Conservation (phyloP, 495 filamentous ascomycete species). For the Aspergillus nanangensis region DNA sequence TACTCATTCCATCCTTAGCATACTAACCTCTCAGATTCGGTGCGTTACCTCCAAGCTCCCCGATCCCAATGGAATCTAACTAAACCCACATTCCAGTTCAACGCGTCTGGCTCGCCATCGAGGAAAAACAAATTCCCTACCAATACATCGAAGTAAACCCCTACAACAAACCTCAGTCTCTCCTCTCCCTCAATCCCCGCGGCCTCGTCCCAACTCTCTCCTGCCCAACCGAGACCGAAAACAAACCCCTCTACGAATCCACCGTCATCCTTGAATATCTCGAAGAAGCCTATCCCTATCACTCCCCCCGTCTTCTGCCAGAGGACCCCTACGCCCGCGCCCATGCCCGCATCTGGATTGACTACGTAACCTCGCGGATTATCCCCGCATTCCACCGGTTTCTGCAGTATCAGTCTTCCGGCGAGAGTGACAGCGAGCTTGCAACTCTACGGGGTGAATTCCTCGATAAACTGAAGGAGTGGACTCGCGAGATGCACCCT, state of each 20-base stretch:
- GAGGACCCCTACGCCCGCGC: conserved; percentile 53
- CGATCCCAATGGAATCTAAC: background rate
- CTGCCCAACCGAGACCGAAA: conserved; percentile 13
- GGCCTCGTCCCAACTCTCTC: conserved; percentile 65
- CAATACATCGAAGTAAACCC: conserved; percentile 72
- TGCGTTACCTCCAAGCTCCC: too few species aligned
- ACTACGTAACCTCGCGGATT: conserved; percentile 59
- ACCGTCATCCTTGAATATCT: conserved; percentile 65
- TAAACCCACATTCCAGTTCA: conserved; percentile 40
- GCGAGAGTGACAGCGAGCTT: conserved; percentile 12
- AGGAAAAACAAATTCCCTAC: conserved; percentile 67
- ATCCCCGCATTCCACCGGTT: conserved; percentile 62
- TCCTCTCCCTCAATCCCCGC: conserved; percentile 63
- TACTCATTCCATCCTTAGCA: conserved; percentile 6
- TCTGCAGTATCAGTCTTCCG: conserved; percentile 52
- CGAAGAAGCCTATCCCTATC: conserved; percentile 57
- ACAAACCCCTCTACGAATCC: conserved; percentile 65
- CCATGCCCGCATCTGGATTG: conserved; percentile 60
- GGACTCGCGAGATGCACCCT: conserved; percentile 54
- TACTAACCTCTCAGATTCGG: conserved; percentile 23
- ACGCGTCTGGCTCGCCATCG: conserved; percentile 61
- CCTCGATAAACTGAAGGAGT: conserved; percentile 44
- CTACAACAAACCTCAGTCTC: conserved; percentile 59
- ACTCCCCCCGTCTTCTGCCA: conserved; percentile 46
- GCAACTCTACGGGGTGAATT: conserved; percentile 44